A percentile compares a stretch with the other conserved stretches of the same genome.
Evolutionary conservation across 306 rosid species (phyloP).

Genomic region (Pterocarpus santalinus): DNA sequence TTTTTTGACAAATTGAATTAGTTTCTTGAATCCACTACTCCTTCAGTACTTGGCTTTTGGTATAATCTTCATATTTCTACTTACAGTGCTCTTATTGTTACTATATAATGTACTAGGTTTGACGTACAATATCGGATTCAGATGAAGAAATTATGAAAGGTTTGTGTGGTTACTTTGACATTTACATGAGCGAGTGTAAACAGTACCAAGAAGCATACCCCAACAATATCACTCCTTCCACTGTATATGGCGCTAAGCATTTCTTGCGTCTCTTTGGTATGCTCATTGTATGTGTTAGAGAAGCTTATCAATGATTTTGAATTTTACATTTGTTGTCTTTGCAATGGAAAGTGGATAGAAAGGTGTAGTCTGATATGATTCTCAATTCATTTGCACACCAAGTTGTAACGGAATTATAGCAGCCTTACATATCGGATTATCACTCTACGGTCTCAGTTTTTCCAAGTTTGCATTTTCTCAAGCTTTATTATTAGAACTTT

Average conservation of each 20-base stretch:
- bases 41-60: neutral
- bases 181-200: conserved; percentile 77
- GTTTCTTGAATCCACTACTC: conserved; percentile 35
- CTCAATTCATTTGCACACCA: neutral
- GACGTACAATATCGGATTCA: conserved; percentile 65
- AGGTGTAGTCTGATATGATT: conserved; percentile 8
- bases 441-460: conserved; percentile 22
- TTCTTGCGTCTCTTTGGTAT: conserved; percentile 89
- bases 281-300: conserved; percentile 33
- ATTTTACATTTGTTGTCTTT: conserved; percentile 1
- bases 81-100: conserved; percentile 14
- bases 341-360: neutral
- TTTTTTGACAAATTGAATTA: conserved; percentile 6
- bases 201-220: conserved; percentile 74
- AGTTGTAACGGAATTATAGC: neutral
- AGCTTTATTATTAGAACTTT: conserved; percentile 26
- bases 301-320: conserved; percentile 7
- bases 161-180: conserved; percentile 78
- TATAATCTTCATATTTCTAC: conserved; percentile 13
- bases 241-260: conserved; percentile 93
- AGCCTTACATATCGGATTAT: conserved; percentile 17
- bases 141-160: conserved; percentile 76
- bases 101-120: conserved; percentile 33
- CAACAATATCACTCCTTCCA: conserved; percentile 64
- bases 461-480: conserved; percentile 18